phyloP scores from a whole-genome alignment of 768 basidiomycete species.

The Rhodotorula diobovata region DNA sequence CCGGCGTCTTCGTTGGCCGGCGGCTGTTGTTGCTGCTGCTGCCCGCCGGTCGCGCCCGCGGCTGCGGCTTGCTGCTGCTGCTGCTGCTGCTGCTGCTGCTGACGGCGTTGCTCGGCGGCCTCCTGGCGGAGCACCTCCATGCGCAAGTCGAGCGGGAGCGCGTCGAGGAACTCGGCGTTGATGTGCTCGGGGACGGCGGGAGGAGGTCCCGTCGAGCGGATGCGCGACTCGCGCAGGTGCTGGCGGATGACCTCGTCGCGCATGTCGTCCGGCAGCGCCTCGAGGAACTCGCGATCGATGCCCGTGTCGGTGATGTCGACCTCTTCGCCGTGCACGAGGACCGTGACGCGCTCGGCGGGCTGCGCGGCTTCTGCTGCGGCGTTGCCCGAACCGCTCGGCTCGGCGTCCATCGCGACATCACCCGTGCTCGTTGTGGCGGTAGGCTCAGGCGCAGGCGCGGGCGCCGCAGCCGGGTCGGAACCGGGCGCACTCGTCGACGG shows the following conservation, averaged over 20 bases:
- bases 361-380: conserved; percentile 1
- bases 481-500: not conserved
- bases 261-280: conserved; percentile 97
- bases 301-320: conserved; percentile 99
- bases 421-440: not conserved
- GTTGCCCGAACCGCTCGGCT: conserved; percentile 31
- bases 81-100: conserved; percentile 14
- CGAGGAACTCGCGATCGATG: conserved; percentile 95
- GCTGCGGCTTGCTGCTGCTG: not conserved
- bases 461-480: not conserved
- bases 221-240: conserved; percentile 85
- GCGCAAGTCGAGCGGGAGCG: conserved; percentile 89
- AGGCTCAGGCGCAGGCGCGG: not conserved
- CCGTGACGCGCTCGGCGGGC: conserved; percentile 60
- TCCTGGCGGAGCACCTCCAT: conserved; percentile 97
- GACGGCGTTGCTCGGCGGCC: conserved; percentile 69
- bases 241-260: conserved; percentile 96
- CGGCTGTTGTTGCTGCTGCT: conserved; percentile 24
- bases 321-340: conserved; percentile 82
- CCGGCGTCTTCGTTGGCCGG: conserved; percentile 44
- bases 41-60: no score
- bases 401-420: conserved; percentile 13
- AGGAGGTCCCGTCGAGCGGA: conserved; percentile 56
- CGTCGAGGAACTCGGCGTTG: conserved; percentile 90
- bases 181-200: conserved; percentile 71